Percentiles rank a stretch among this genome's conserved stretches.
These are phyloP conservation scores for Paramecium pentaurelia DNA, from an alignment of 73 alveolate genomes.

Conservation along the genomic window DNA sequence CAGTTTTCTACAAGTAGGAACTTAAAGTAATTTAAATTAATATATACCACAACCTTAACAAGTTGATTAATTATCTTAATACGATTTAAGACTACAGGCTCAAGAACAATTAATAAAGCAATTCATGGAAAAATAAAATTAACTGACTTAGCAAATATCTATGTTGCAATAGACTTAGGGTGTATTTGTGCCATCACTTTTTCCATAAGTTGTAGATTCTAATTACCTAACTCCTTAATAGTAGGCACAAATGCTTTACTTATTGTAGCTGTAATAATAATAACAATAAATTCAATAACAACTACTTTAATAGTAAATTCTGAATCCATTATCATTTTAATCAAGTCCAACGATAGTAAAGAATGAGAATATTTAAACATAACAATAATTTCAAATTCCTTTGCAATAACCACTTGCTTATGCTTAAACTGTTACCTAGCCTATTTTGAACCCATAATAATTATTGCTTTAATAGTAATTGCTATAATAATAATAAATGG, in stretches of 20 bases:
- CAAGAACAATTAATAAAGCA: background rate
- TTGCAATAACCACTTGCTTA: background rate
- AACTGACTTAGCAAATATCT: background rate
- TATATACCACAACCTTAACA: background rate
- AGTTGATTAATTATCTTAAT: background rate
- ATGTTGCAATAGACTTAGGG: background rate
- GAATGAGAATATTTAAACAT: background rate
- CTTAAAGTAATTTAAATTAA: background rate
- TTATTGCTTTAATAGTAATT: background rate
- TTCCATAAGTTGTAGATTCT: background rate
- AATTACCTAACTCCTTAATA: background rate
- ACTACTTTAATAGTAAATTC: background rate
- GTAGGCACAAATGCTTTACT: background rate
- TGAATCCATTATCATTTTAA: constrained; percentile 10
- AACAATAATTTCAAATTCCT: background rate
- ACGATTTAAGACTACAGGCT: background rate
- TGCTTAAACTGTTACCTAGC: background rate
- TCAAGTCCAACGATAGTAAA: background rate
- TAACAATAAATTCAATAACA: background rate
- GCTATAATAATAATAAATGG: background rate
- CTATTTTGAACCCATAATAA: background rate
- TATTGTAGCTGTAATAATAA: background rate
- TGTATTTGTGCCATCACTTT: constrained; percentile 1
- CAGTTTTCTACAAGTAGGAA: constrained; percentile 14
- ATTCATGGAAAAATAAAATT: background rate